Evolutionary conservation across 148 eudicot species (phyloP).

Genomic region (Camellia sinensis): DNA sequence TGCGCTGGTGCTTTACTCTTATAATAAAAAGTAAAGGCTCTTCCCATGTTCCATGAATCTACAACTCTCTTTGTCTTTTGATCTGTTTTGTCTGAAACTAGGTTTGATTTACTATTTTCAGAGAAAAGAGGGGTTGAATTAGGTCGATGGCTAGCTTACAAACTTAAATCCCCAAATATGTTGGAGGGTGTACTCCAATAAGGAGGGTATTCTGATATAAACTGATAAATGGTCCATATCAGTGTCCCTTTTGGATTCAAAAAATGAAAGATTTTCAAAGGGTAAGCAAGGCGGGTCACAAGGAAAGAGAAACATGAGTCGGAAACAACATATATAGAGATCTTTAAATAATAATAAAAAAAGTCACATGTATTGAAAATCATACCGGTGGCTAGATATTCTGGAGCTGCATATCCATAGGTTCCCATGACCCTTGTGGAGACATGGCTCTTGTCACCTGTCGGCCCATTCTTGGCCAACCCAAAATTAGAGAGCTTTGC

Average conservation of each 20-base stretch:
- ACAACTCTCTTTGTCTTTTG: no score
- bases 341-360: not conserved
- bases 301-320: not conserved
- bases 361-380: not conserved
- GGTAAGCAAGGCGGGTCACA: not conserved
- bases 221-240: not conserved
- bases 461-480: slow-evolving; percentile 79
- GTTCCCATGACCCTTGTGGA: slow-evolving; percentile 84
- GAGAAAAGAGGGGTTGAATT: not conserved
- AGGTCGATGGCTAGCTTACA: not conserved
- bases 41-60: no score
- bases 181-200: not conserved
- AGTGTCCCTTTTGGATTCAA: not conserved
- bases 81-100: no score
- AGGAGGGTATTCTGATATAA: not conserved
- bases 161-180: not conserved
- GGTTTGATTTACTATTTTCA: no score
- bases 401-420: slow-evolving; percentile 89
- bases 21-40: no score
- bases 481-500: slow-evolving; percentile 90
- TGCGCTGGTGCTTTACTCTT: no score
- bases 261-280: not conserved
- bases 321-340: not conserved
- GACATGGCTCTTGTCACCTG: slow-evolving; percentile 74
- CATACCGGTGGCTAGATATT: slow-evolving; percentile 81